These are phyloP conservation scores for Phlebopus sp. DNA, from an alignment of 1,284 basidiomycete genomes.

Conservation along the genomic window DNA sequence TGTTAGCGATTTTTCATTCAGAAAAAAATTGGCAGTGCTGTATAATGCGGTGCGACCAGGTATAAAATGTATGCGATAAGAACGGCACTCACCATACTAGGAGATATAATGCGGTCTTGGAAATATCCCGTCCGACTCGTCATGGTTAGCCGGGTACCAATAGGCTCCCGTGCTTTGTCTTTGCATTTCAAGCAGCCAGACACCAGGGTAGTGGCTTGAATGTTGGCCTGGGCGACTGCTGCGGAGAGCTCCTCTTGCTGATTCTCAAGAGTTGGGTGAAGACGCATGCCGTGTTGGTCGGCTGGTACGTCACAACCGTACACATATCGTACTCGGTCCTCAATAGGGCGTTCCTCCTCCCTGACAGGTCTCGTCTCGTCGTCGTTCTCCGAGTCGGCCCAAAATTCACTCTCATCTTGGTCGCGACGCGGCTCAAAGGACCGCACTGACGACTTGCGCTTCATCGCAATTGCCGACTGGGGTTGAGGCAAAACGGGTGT, in stretches of 20 bases:
- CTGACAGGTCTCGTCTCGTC: slow-evolving; percentile 44
- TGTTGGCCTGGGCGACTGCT: slow-evolving; percentile 50
- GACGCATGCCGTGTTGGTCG: slow-evolving; percentile 13
- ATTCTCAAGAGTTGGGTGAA: slow-evolving; percentile 40
- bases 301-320: slow-evolving; percentile 32
- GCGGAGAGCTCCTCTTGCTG: slow-evolving; percentile 48
- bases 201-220: slow-evolving; percentile 37
- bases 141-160: slow-evolving; percentile 91
- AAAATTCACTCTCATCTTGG: slow-evolving; percentile 39
- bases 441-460: slow-evolving; percentile 29
- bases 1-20: slow-evolving; percentile 8
- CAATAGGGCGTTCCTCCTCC: slow-evolving; percentile 61
- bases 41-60: slow-evolving; percentile 1
- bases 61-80: not conserved
- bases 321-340: slow-evolving; percentile 58
- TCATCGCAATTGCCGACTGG: slow-evolving; percentile 17
- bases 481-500: slow-evolving; percentile 12
- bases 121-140: slow-evolving; percentile 94
- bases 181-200: slow-evolving; percentile 26
- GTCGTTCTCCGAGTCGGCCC: slow-evolving; percentile 54
- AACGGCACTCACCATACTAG: slow-evolving; percentile 74
- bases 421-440: slow-evolving; percentile 19
- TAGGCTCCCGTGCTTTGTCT: slow-evolving; percentile 44
- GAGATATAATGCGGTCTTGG: slow-evolving; percentile 87
- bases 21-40: slow-evolving; percentile 1